Percentiles rank a stretch among this genome's conserved stretches.
Conservation (phyloP, 106 monocot genomes). For the Iris macrosiphon region DNA sequence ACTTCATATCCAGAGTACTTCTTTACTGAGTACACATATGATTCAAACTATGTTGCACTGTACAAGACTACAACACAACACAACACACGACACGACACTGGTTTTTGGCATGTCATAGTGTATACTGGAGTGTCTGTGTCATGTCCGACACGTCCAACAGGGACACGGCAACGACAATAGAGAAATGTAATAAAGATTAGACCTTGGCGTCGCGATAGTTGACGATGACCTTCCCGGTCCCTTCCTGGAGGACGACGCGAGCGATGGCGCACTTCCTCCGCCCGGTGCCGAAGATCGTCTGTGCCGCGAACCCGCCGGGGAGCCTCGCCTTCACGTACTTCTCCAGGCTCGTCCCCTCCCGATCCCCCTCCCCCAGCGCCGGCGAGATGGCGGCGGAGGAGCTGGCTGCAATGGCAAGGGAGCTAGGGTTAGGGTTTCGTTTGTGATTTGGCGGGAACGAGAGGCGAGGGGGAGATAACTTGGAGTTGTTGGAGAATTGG, state of each 20-base stretch:
- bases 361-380: too few species aligned
- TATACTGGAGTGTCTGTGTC: too few species aligned
- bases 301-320: constrained; percentile 92
- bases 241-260: constrained; percentile 86
- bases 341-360: constrained; percentile 56
- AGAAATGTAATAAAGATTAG: too few species aligned
- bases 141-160: too few species aligned
- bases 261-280: constrained; percentile 92
- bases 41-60: too few species aligned
- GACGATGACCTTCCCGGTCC: constrained; percentile 83
- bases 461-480: background rate
- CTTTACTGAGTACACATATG: too few species aligned
- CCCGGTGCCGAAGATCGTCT: constrained; percentile 79
- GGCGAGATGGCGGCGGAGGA: constrained; percentile 14
- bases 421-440: background rate
- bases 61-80: too few species aligned
- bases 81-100: too few species aligned
- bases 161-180: too few species aligned
- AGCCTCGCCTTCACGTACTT: constrained; percentile 86
- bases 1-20: too few species aligned
- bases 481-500: constrained; percentile 9
- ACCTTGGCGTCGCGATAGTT: constrained; percentile 93
- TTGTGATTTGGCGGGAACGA: background rate
- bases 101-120: too few species aligned
- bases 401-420: constrained; percentile 14